Percentiles rank a stretch among this genome's conserved stretches.
Conservation (phyloP, 164 flowering plant genomes). For the Umbilicus rupestris region DNA sequence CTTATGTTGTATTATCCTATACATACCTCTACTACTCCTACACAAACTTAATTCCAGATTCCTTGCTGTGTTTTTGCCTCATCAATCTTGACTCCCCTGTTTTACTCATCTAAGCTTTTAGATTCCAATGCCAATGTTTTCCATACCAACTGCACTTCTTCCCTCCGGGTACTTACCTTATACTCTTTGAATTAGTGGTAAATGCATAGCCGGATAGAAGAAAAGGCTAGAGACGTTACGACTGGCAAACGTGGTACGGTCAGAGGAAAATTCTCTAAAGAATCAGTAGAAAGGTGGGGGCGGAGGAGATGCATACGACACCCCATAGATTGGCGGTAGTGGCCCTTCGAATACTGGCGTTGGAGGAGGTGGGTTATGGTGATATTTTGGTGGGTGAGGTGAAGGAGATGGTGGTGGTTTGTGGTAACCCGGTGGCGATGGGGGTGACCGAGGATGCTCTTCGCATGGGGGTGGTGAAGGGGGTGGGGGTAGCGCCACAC, state of each 20-base stretch:
- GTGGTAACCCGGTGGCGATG: slow-evolving; percentile 13
- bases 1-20: not conserved
- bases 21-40: not conserved
- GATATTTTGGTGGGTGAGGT: slow-evolving; percentile 14
- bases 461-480: slow-evolving; percentile 27
- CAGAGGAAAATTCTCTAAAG: slow-evolving; percentile 3
- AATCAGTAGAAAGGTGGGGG: slow-evolving; percentile 14
- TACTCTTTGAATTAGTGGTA: not conserved
- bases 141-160: not conserved
- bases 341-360: slow-evolving; percentile 25
- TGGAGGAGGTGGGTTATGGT: slow-evolving; percentile 25
- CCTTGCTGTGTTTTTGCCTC: not conserved
- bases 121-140: too few species aligned
- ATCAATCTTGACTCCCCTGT: not conserved
- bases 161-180: not conserved
- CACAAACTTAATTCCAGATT: too few species aligned
- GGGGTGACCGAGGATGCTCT: too few species aligned
- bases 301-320: slow-evolving; percentile 12
- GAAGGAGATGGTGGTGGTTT: slow-evolving; percentile 16
- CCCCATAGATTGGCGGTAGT: slow-evolving; percentile 11
- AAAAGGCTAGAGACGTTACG: not conserved
- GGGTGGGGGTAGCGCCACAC: slow-evolving; percentile 29
- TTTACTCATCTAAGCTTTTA: not conserved
- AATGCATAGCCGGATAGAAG: not conserved
- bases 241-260: not conserved